Evolutionary conservation across 2,329 filamentous ascomycete genomes (phyloP).

Genomic region (Aspergillaceae sp.): DNA sequence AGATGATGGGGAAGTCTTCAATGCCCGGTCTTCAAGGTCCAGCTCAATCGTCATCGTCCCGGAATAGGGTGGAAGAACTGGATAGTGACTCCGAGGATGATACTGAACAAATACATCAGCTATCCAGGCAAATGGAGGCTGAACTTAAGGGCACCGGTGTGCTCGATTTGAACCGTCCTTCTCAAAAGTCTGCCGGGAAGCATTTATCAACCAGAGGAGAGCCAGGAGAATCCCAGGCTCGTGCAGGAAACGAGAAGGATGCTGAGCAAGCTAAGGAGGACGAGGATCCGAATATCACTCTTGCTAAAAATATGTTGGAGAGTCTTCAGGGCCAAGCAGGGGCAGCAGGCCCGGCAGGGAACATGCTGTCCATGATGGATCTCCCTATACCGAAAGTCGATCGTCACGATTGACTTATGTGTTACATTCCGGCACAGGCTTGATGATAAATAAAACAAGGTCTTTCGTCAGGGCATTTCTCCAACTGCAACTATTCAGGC

Average conservation of each 20-base stretch:
- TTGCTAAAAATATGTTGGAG: constrained; percentile 84
- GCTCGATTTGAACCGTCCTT: constrained; percentile 29
- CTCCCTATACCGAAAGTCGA: constrained; percentile 74
- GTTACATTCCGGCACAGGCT: background rate
- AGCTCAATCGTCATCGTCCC: constrained; percentile 8
- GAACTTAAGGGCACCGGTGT: constrained; percentile 41
- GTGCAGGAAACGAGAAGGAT: constrained; percentile 9
- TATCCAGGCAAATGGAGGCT: constrained; percentile 39
- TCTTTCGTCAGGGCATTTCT: background rate
- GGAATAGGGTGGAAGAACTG: constrained; percentile 38
- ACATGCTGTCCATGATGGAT: constrained; percentile 79
- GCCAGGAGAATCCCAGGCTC: constrained; percentile 13
- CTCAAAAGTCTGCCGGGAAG: constrained; percentile 10
- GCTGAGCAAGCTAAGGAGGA: constrained; percentile 33
- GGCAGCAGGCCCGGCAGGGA: constrained; percentile 74
- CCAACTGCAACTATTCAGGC: background rate
- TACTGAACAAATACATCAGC: constrained; percentile 46
- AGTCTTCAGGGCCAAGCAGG: constrained; percentile 88
- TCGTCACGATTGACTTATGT: constrained; percentile 7
- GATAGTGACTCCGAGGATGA: constrained; percentile 46
- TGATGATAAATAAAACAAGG: background rate
- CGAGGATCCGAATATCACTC: constrained; percentile 72
- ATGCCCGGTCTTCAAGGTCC: constrained; percentile 18
- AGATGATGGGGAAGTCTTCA: constrained; percentile 69
- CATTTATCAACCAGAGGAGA: constrained; percentile 22